Evolutionary conservation across 768 basidiomycete genomes (phyloP), one percentile per base, ranked within the genome.

Genomic region (Ephemerocybe angulata): DNA sequence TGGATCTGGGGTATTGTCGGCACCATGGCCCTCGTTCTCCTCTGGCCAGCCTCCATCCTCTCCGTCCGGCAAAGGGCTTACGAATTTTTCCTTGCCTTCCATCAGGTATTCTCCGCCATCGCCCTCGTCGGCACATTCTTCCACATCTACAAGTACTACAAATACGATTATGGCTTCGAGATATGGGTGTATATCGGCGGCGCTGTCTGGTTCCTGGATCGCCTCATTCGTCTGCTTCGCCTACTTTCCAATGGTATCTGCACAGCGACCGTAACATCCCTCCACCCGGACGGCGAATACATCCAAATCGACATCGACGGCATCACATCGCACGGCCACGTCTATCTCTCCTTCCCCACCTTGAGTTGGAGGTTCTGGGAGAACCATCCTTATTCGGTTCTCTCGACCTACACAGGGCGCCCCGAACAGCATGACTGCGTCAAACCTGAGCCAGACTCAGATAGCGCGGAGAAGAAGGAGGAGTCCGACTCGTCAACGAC

Each of bases 81-180:
- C 53, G 83, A 86, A 60, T 2, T 77, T 3, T 86, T 86, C 69
- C 67, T 81, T 28, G 62, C 76, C 28, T 38, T 67, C 0, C 85
- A 86, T 62, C 73, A 80, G 50, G 4, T 76, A 3, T 57, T 75
- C 62, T 74, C 63, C 24, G 51, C 51, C 22, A 43, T 57, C 44
- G 51, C 37, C 37, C 56, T 57, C 24, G 29, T 57, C 44, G 56
- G 43, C 15, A 57, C 56, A 3, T 57, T 53, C 51, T 27, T 48
- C 37, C 56, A 57, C 44, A 57, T 57, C 43, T 57, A 21, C 35
- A 21, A 53, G 22, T 44, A 52, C 30, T 57, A 33, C 56, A 48
- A 24, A 15, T 53, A 53, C 52, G 48, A 57, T 4, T 57, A 51
- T 50, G 56, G 56, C 13, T 57, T 52, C 56, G 56, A 57, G 21